These are phyloP conservation scores for Thielaviopsis cerberus DNA, from an alignment of 2,329 filamentous ascomycete species.

Conservation along the genomic window DNA sequence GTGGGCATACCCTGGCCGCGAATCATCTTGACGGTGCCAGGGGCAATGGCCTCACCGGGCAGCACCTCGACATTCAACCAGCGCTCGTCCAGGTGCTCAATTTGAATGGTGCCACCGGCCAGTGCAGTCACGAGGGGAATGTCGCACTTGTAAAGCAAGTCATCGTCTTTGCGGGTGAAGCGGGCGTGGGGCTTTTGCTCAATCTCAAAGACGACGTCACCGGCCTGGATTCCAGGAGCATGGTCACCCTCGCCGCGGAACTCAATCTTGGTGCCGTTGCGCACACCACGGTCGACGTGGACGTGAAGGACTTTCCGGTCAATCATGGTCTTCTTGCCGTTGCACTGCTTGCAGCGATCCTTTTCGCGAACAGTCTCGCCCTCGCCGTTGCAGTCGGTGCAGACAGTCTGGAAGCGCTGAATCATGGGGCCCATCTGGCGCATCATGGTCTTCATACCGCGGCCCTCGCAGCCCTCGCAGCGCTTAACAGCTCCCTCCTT, in stretches of 20 bases:
- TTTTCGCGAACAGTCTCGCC: constrained; percentile 93
- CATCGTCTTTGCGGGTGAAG: constrained; percentile 91
- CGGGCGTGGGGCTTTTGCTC: constrained; percentile 95
- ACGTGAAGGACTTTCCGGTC: constrained; percentile 97
- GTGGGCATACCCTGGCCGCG: constrained; percentile 97
- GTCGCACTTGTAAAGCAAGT: constrained; percentile 84
- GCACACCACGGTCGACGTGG: constrained; percentile 87
- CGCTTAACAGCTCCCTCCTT: constrained; percentile 96
- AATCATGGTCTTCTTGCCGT: constrained; percentile 92
- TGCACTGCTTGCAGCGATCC: constrained; percentile 92
- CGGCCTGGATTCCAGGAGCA: constrained; percentile 75
- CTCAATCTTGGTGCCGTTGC: constrained; percentile 86
- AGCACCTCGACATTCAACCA: constrained; percentile 89
- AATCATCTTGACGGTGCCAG: constrained; percentile 85
- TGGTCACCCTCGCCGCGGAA: constrained; percentile 96
- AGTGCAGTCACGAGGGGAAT: constrained; percentile 91
- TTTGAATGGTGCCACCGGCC: constrained; percentile 73
- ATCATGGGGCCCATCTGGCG: constrained; percentile 99
- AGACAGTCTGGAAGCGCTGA: constrained; percentile 97
- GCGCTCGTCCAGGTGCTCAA: constrained; percentile 93
- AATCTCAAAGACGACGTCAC: constrained; percentile 96
- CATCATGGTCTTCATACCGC: constrained; percentile 99
- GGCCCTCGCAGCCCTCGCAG: constrained; percentile 76
- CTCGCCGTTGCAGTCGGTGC: constrained; percentile 93
- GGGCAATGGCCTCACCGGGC: constrained; percentile 84